phyloP scores from a whole-genome alignment of 78 protist genomes.

The Dictyostelium firmibasis region DNA sequence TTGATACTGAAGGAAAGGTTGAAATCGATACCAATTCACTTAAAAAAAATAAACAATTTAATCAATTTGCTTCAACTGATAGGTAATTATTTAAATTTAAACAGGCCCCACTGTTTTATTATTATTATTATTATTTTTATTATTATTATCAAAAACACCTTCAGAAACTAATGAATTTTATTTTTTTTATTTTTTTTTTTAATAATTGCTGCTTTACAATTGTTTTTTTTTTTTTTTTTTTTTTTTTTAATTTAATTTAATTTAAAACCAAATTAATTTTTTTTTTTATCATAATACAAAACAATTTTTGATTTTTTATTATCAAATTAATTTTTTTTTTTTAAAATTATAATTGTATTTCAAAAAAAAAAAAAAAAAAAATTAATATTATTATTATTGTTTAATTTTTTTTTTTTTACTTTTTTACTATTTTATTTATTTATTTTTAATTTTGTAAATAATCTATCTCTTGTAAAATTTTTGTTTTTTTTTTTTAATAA shows the following conservation, averaged over 20 bases:
- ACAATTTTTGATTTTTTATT: neutral
- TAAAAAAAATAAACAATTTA: constrained; percentile 30
- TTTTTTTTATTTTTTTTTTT: too few species aligned
- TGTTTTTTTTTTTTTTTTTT: neutral
- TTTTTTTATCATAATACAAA: neutral
- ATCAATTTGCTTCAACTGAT: constrained; percentile 30
- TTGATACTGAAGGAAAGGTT: neutral
- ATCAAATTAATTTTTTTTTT: neutral
- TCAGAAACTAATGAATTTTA: neutral
- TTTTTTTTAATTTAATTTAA: neutral
- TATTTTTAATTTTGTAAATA: neutral
- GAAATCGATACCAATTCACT: neutral
- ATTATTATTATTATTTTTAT: neutral
- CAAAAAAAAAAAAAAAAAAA: neutral
- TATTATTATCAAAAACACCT: neutral
- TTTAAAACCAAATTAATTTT: neutral
- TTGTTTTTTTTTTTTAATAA: too few species aligned
- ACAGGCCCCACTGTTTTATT: neutral
- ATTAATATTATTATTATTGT: too few species aligned
- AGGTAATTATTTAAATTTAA: neutral
- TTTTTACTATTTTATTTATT: too few species aligned
- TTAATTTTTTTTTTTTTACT: too few species aligned
- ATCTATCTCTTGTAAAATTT: neutral
- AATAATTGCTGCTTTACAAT: neutral
- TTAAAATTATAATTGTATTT: too few species aligned